phyloP scores from a whole-genome alignment of 192 early-diverging fungal genomes.

The Coemansia sp. region DNA sequence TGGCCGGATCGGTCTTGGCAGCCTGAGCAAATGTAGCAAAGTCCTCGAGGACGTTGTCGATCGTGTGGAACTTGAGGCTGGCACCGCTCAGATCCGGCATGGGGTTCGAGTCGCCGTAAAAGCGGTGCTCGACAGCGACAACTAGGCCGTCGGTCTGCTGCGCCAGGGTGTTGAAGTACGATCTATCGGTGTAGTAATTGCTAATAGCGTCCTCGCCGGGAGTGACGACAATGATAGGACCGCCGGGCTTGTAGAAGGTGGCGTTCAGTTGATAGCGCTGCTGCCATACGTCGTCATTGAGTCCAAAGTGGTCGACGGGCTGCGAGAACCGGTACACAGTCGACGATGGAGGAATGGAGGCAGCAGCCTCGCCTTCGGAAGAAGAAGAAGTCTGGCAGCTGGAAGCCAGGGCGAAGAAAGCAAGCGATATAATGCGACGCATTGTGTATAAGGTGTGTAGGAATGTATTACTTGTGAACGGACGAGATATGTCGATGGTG shows the following conservation, averaged over 20 bases:
- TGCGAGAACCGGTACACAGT: constrained; percentile 32
- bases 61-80: constrained; percentile 34
- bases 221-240: constrained; percentile 31
- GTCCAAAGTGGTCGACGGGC: constrained; percentile 34
- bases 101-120: constrained; percentile 57
- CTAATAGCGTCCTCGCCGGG: constrained; percentile 27
- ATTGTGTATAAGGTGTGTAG: background rate
- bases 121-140: constrained; percentile 61
- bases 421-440: constrained; percentile 12
- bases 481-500: too few relatives aligned
- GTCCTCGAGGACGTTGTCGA: constrained; percentile 38
- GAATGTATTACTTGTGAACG: too few relatives aligned
- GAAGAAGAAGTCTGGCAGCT: constrained; percentile 8
- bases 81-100: constrained; percentile 42
- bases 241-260: constrained; percentile 38
- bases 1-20: constrained; percentile 12
- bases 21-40: constrained; percentile 29
- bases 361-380: background rate
- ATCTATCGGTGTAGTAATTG: constrained; percentile 13
- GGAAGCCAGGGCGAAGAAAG: constrained; percentile 8
- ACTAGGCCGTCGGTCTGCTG: constrained; percentile 56
- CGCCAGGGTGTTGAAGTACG: constrained; percentile 44
- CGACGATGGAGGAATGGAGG: constrained; percentile 20
- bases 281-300: constrained; percentile 22
- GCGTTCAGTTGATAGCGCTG: constrained; percentile 40